A percentile compares a stretch with the other conserved stretches of the same genome.
phyloP scores from a whole-genome alignment of 2,329 filamentous ascomycete species.

The Fusarium sp. region DNA sequence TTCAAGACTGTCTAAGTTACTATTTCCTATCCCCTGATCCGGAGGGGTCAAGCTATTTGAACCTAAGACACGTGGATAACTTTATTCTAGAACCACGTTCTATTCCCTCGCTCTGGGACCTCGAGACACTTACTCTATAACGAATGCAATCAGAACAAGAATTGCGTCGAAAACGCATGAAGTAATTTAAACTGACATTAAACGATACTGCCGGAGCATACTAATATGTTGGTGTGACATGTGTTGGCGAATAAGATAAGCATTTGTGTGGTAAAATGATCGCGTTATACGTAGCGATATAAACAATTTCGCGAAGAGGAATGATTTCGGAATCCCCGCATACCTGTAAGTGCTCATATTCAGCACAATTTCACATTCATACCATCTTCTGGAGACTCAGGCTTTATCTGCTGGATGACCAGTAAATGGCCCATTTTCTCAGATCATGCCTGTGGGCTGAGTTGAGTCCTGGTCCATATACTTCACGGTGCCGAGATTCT shows the following conservation, averaged over 20 bases:
- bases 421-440: neutral
- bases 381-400: neutral
- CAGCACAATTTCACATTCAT: neutral
- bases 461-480: neutral
- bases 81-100: neutral
- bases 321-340: neutral
- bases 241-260: neutral
- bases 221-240: neutral
- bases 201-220: neutral
- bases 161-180: neutral
- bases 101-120: neutral
- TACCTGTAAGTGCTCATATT: no score
- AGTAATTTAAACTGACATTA: neutral
- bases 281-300: neutral
- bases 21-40: neutral
- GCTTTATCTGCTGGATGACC: neutral
- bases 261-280: neutral
- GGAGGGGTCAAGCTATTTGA: neutral
- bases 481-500: neutral
- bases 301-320: neutral
- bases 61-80: neutral
- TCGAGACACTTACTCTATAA: conserved; percentile 22
- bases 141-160: neutral
- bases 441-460: neutral
- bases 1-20: neutral